phyloP scores from a whole-genome alignment of 2,329 filamentous ascomycete species.

The Aspergillus ibericus region DNA sequence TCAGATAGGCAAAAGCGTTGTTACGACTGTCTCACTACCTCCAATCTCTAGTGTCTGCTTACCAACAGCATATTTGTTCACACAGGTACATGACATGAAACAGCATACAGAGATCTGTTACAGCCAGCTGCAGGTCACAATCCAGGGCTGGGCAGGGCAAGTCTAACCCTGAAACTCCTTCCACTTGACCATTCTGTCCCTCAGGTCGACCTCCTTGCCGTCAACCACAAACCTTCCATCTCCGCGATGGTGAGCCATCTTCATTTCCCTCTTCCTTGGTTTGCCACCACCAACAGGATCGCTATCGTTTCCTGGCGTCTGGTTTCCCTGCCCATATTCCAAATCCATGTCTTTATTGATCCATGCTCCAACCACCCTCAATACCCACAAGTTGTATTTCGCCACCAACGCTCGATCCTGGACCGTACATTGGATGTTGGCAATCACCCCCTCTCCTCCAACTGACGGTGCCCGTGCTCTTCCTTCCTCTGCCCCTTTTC shows the following conservation, averaged over 20 bases:
- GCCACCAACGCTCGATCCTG: constrained; percentile 6
- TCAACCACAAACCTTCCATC: constrained; percentile 5
- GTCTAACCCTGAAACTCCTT: constrained; percentile 6
- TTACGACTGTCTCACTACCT: background rate
- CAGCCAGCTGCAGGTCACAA: background rate
- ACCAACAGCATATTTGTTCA: background rate
- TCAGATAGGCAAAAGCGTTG: background rate
- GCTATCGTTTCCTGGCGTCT: background rate
- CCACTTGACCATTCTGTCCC: constrained; percentile 5
- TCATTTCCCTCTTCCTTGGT: constrained; percentile 2
- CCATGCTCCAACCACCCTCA: constrained; percentile 1
- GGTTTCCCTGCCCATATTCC: constrained; percentile 1
- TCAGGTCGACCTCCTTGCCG: constrained; percentile 1
- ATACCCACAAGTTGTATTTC: constrained; percentile 2
- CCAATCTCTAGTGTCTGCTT: background rate
- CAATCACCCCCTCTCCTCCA: constrained; percentile 1
- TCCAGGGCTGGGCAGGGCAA: background rate
- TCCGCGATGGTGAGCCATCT: constrained; percentile 6
- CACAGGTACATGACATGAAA: background rate
- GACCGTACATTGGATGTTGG: constrained; percentile 5
- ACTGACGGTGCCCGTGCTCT: constrained; percentile 1
- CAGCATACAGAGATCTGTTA: background rate
- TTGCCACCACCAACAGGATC: constrained; percentile 1
- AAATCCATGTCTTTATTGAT: constrained; percentile 3
- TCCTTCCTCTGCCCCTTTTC: background rate